These are phyloP conservation scores for Lumnitzera racemosa DNA, from an alignment of 345 rosid genomes.

Conservation along the genomic window DNA sequence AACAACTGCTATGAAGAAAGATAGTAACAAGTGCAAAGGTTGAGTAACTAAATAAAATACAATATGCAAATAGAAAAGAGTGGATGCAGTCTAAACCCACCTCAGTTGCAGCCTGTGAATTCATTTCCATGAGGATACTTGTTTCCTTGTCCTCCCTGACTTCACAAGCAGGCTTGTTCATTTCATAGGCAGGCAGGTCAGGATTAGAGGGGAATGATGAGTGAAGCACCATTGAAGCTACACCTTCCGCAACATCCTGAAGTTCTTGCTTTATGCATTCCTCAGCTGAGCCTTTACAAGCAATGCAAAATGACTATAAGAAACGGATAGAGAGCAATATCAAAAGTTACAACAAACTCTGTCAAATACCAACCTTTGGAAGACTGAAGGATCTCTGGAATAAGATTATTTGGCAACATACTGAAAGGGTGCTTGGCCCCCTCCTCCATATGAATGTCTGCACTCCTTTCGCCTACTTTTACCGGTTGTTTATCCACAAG, in stretches of 20 bases:
- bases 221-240: slow-evolving; percentile 52
- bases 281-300: slow-evolving; percentile 31
- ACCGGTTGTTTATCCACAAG: slow-evolving; percentile 23
- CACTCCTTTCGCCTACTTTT: slow-evolving; percentile 19
- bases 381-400: slow-evolving; percentile 25
- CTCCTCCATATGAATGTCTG: slow-evolving; percentile 23
- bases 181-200: slow-evolving; percentile 17
- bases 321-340: neutral
- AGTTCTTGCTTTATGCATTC: slow-evolving; percentile 60
- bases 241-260: slow-evolving; percentile 63
- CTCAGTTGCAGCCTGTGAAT: slow-evolving; percentile 43
- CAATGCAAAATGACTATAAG: neutral
- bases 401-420: slow-evolving; percentile 23
- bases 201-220: slow-evolving; percentile 23
- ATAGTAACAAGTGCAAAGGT: neutral
- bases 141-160: slow-evolving; percentile 20
- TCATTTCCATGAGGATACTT: slow-evolving; percentile 21
- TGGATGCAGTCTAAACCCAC: slow-evolving; percentile 8
- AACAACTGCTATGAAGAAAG: neutral
- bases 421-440: slow-evolving; percentile 18
- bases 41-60: neutral
- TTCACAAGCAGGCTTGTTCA: slow-evolving; percentile 19
- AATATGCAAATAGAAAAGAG: neutral
- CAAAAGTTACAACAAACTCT: slow-evolving; percentile 3
- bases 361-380: slow-evolving; percentile 28